These are phyloP conservation scores for Rhytidhysteron rufulum DNA, from an alignment of 2,329 filamentous ascomycete genomes.

Conservation along the genomic window DNA sequence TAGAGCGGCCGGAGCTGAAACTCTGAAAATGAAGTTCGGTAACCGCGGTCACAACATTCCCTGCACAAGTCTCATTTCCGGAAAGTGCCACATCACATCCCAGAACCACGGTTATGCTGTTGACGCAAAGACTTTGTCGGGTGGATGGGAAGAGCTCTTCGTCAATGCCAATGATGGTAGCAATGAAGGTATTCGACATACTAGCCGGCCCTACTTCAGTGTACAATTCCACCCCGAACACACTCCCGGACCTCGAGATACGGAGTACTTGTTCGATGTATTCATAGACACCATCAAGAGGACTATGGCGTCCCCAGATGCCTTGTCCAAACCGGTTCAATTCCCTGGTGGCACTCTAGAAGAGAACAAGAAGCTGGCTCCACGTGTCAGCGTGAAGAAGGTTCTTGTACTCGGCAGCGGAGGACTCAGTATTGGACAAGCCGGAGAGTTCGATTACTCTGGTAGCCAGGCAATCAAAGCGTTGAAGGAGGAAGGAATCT, in stretches of 20 bases:
- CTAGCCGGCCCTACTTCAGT: slow-evolving; percentile 86
- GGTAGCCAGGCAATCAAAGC: slow-evolving; percentile 98
- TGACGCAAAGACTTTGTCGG: slow-evolving; percentile 69
- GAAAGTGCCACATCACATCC: slow-evolving; percentile 97
- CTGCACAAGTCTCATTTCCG: slow-evolving; percentile 91
- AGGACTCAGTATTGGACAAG: slow-evolving; percentile 94
- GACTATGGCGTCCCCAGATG: slow-evolving; percentile 62
- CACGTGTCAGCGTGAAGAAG: slow-evolving; percentile 84
- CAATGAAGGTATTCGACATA: slow-evolving; percentile 95
- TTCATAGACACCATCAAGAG: slow-evolving; percentile 83
- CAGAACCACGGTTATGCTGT: slow-evolving; percentile 98
- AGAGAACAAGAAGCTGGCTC: slow-evolving; percentile 73
- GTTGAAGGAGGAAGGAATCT: slow-evolving; percentile 94
- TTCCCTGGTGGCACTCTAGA: slow-evolving; percentile 83
- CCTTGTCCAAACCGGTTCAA: slow-evolving; percentile 68
- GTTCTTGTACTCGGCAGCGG: slow-evolving; percentile 91
- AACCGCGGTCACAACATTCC: slow-evolving; percentile 99
- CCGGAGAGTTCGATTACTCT: slow-evolving; percentile 98
- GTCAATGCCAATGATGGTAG: slow-evolving; percentile 97
- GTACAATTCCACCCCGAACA: slow-evolving; percentile 99
- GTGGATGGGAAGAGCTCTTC: slow-evolving; percentile 89
- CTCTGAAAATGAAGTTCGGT: slow-evolving; percentile 97
- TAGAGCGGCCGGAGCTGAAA: slow-evolving; percentile 78
- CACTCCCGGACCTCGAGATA: slow-evolving; percentile 90
- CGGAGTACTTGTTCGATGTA: slow-evolving; percentile 94